Evolutionary conservation across 2,329 filamentous ascomycete genomes (phyloP).

Genomic region (Trichoderma sp.): DNA sequence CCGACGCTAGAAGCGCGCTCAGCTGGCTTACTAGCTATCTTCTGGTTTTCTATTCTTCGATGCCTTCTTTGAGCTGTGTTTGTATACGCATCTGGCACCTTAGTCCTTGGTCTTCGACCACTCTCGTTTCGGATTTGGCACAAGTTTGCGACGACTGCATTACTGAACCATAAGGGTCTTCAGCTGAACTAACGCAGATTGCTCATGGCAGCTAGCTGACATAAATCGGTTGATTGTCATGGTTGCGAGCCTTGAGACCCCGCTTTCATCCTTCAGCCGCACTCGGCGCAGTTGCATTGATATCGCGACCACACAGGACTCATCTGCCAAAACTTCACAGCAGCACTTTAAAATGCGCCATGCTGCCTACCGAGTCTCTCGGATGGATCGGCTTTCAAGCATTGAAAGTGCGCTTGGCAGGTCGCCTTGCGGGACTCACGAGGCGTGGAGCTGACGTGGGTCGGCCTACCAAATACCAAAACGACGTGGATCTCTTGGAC

Average conservation of each 20-base stretch:
- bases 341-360: background rate
- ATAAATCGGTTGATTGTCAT: background rate
- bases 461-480: constrained; percentile 7
- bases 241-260: background rate
- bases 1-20: background rate
- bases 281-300: background rate
- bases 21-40: background rate
- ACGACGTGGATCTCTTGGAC: constrained; percentile 16
- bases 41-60: background rate
- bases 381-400: constrained; percentile 22
- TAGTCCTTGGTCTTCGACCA: background rate
- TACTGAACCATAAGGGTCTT: background rate
- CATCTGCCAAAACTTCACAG: background rate
- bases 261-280: constrained; percentile 20
- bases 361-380: constrained; percentile 20
- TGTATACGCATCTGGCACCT: background rate
- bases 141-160: background rate
- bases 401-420: constrained; percentile 18
- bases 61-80: background rate
- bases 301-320: background rate
- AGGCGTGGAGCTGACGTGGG: background rate
- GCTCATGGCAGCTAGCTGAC: background rate
- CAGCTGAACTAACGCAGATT: background rate
- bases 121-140: background rate
- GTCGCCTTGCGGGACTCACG: constrained; percentile 2